These are phyloP conservation scores for Colletotrichum musicola DNA, from an alignment of 2,329 filamentous ascomycete genomes.

Conservation along the genomic window DNA sequence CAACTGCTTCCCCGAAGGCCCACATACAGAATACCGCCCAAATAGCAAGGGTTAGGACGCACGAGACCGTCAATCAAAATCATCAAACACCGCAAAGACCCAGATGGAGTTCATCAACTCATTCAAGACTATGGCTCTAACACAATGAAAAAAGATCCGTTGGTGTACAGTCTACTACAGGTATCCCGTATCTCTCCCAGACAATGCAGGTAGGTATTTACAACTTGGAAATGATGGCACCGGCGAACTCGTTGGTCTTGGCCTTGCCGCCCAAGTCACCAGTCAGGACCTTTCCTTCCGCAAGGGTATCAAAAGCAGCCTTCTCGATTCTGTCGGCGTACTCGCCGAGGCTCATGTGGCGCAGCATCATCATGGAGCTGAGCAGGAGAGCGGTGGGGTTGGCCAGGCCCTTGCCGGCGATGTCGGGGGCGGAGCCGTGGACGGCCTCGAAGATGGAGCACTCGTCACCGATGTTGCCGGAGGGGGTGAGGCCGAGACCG, in stretches of 20 bases:
- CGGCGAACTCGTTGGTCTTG: conserved; percentile 94
- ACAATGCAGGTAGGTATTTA: conserved; percentile 54
- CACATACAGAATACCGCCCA: no score
- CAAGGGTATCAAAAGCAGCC: conserved; percentile 94
- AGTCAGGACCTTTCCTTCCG: conserved; percentile 96
- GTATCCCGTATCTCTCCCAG: conserved; percentile 27
- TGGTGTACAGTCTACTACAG: conserved; percentile 41
- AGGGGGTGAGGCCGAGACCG: conserved; percentile 95
- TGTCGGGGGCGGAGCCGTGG: conserved; percentile 96
- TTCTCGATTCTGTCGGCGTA: conserved; percentile 91
- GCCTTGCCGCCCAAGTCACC: conserved; percentile 96
- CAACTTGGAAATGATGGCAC: conserved; percentile 84
- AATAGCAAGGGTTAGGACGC: no score
- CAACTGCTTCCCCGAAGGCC: no score
- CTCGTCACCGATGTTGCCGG: conserved; percentile 98
- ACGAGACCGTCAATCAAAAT: neutral
- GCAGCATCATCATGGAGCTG: conserved; percentile 99
- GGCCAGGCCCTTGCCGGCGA: conserved; percentile 93
- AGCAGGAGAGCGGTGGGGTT: conserved; percentile 98
- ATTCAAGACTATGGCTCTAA: conserved; percentile 40
- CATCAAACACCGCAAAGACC: neutral
- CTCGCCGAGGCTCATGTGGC: conserved; percentile 92
- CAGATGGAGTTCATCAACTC: conserved; percentile 35
- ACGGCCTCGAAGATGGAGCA: conserved; percentile 99
- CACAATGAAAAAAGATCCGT: conserved; percentile 34